Conservation (phyloP, 768 basidiomycete species). For the Xanthoconium stramineum region DNA sequence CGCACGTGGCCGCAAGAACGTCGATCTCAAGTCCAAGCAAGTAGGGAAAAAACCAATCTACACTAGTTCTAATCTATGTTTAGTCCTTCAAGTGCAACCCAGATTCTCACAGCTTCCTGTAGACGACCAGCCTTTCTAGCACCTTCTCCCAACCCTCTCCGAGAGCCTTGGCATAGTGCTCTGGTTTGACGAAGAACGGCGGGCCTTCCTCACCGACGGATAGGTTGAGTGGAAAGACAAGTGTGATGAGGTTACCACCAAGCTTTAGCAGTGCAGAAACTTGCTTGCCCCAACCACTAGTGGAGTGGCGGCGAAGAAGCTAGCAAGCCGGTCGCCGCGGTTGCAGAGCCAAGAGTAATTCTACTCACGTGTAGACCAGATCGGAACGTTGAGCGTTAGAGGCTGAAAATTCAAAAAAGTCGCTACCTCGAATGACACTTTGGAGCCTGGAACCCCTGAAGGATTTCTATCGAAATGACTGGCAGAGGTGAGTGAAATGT, state of each 20-base stretch:
- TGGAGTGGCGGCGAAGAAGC: slow-evolving; percentile 66
- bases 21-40: neutral
- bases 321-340: neutral
- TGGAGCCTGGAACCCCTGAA: neutral
- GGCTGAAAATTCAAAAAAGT: slow-evolving; percentile 21
- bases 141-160: slow-evolving; percentile 51
- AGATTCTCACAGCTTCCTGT: slow-evolving; percentile 3
- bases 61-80: too few relatives aligned
- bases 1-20: slow-evolving; percentile 4
- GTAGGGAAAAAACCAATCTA: neutral
- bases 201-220: slow-evolving; percentile 50
- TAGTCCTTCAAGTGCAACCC: neutral
- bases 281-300: slow-evolving; percentile 57
- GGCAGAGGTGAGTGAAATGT: neutral
- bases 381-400: slow-evolving; percentile 9
- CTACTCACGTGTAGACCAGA: slow-evolving; percentile 16
- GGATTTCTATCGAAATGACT: neutral
- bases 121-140: slow-evolving; percentile 49
- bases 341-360: neutral
- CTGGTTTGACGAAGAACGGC: slow-evolving; percentile 57
- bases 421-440: slow-evolving; percentile 18
- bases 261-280: slow-evolving; percentile 55
- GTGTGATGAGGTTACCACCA: slow-evolving; percentile 60
- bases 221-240: slow-evolving; percentile 55
- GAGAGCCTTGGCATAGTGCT: slow-evolving; percentile 53